Base-by-base conservation (phyloP, 129 eudicot species). In the Helianthus tuberosus region DNA sequence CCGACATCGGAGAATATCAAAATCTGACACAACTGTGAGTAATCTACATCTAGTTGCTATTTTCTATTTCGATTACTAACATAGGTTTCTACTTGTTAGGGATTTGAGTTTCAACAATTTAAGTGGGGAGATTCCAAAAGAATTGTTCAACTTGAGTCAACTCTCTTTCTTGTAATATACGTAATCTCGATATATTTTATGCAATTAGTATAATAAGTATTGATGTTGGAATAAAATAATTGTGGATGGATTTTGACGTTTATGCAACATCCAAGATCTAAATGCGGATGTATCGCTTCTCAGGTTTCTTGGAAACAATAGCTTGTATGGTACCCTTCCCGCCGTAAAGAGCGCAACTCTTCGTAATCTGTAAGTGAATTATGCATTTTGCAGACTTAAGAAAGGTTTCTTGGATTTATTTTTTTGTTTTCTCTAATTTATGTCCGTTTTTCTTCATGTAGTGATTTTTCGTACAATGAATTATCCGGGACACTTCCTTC, bases 71-170 rank as follows among this genome's bases (percentile, higher is more conserved):
- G 15, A n/a, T 7, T 75, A 13, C 73, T 50, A 60, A 52, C 68
- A 5, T 73, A 13, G 23, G 25, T 66, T 65, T 41, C 54, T 59
- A 53, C n/a, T 49, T 78, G 32, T 54, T 84, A 90, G 96, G 87
- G 96, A 90, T 83, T 79, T 91, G 71, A 91, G 97, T 89, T 91
- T 91, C 89, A 91, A 88, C 84, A 91, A 69, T 75, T 82, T 91
- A 44, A 60, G 61, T 67, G 97, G 97, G 48, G 61, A 5, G 59
- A 86, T 91, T 71, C 97, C 97, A 54, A 71, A 51, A 49, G 81
- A 66, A 5, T 80, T 86, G 66, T 91, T 89, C 86, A 84, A 68
- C 75, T 73, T 84, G 66, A 82, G 80, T 51, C 85, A 79, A 60
- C 86, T 91, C 47, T 9, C 77, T 46, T 74, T 75, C 84, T 79